Base-by-base conservation (phyloP, 164 flowering plant genomes). In the Warburgia ugandensis region DNA sequence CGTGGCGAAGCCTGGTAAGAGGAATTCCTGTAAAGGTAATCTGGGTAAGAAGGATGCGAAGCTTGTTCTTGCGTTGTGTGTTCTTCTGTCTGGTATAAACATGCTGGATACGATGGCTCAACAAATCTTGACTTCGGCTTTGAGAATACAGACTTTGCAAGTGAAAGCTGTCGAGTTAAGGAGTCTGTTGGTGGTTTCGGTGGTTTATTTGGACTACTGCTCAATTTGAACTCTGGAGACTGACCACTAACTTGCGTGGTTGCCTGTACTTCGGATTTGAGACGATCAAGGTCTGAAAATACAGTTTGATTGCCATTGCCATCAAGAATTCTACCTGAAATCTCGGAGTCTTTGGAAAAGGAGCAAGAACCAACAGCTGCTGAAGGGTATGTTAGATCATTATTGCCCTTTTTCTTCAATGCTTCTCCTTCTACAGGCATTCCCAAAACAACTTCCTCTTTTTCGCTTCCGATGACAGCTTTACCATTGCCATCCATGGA, bases 101-200 rank as follows among this genome's bases (percentile, higher is more conserved):
- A 57, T 37, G 64, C n/a, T 11, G 61, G 58, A 9, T 29, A 31
- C 21, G 75, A 32, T 14, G 61, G 71, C 40, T 76, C 75, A 0
- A 67, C 68, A 47, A 76, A 73, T 35, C 80, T 63, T 1, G 80
- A 69, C 21, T 73, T 76, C 1, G 79, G 72, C 58, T 72, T 75
- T 2, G 68, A 55, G 29, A 60, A 62, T 5, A 50, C 41, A 0
- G 78, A 65, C 36, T 67, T 65, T 0, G 71, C 38, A 1, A 70
- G 29, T 0, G 72, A 30, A 28, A 45, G 46, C 16, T 71, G 45
- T 19, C 61, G 59, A 16, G 51, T 53, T 19, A 59, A 23, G 10
- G 52, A 50, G 11, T 29, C 49, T 25, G 45, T 29, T 30, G 75
- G 64, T 47, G 52, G 41, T 61, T 59, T 70, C 2, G 77, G 77